Conservation (phyloP, 768 basidiomycete genomes). For the Panaeolus cyanescens region DNA sequence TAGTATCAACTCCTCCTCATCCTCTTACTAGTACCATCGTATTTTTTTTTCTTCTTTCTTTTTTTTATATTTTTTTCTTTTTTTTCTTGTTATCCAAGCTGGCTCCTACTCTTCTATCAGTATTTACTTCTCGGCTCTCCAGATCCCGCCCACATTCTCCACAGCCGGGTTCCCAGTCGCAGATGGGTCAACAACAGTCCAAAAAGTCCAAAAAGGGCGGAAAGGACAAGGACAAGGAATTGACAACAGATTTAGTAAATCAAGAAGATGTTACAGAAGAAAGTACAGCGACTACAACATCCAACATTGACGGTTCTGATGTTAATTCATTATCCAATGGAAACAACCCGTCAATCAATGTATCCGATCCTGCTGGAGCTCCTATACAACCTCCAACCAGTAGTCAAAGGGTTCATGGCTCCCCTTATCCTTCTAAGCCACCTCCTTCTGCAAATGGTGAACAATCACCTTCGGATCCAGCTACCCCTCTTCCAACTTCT, state of each 20-base stretch:
- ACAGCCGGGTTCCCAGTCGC: constrained; percentile 51
- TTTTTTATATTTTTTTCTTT: not conserved
- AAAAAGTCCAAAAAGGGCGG: constrained; percentile 75
- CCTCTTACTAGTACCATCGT: not conserved
- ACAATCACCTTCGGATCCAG: constrained; percentile 37
- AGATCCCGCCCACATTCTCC: constrained; percentile 76
- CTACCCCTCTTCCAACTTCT: constrained; percentile 39
- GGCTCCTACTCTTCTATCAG: constrained; percentile 83
- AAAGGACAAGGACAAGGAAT: constrained; percentile 71
- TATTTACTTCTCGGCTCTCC: constrained; percentile 69
- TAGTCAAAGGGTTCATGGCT: constrained; percentile 30
- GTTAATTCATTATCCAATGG: constrained; percentile 43
- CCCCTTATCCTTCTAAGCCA: constrained; percentile 36
- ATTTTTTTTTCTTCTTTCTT: not conserved
- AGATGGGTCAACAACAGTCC: constrained; percentile 85
- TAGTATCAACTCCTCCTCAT: constrained; percentile 3
- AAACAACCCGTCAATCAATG: constrained; percentile 39
- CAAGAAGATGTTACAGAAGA: not conserved
- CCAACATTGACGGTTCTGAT: constrained; percentile 38
- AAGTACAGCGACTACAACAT: constrained; percentile 28
- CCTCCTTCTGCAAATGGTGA: constrained; percentile 27
- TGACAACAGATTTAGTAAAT: constrained; percentile 27
- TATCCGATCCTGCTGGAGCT: constrained; percentile 44
- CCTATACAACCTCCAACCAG: constrained; percentile 24
- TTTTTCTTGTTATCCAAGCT: constrained; percentile 47